Conservation (phyloP, 2,329 filamentous ascomycete genomes). For the Colletotrichum sidae region DNA sequence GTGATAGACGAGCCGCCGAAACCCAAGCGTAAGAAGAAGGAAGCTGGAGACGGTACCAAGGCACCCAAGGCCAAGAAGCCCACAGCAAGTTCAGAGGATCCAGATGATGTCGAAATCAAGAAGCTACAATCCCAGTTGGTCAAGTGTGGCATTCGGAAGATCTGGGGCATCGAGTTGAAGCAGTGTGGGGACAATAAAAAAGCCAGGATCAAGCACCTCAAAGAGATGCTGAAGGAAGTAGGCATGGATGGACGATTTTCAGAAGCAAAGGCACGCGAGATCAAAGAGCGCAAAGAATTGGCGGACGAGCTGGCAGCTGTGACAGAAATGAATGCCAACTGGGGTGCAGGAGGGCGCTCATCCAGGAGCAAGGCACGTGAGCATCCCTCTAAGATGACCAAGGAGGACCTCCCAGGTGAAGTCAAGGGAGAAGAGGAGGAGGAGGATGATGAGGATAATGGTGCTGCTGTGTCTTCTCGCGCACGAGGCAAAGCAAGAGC, state of each 20-base stretch:
- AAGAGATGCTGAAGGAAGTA: slow-evolving; percentile 79
- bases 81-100: slow-evolving; percentile 67
- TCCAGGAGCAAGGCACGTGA: slow-evolving; percentile 48
- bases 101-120: slow-evolving; percentile 85
- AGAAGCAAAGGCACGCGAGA: slow-evolving; percentile 83
- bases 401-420: slow-evolving; percentile 48
- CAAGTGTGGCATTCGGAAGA: slow-evolving; percentile 92
- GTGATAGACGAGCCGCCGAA: slow-evolving; percentile 80
- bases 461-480: slow-evolving; percentile 54
- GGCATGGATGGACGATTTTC: slow-evolving; percentile 94
- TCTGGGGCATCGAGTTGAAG: slow-evolving; percentile 89
- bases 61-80: slow-evolving; percentile 31
- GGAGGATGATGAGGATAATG: slow-evolving; percentile 45
- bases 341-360: slow-evolving; percentile 70
- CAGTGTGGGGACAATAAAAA: slow-evolving; percentile 76
- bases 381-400: slow-evolving; percentile 45
- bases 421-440: slow-evolving; percentile 42
- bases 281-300: slow-evolving; percentile 89
- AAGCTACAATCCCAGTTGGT: slow-evolving; percentile 85
- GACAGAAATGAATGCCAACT: slow-evolving; percentile 81
- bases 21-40: slow-evolving; percentile 68
- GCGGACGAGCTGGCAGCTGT: slow-evolving; percentile 86
- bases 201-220: slow-evolving; percentile 86
- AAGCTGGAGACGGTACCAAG: slow-evolving; percentile 50
- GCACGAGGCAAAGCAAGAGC: slow-evolving; percentile 59